Evolutionary conservation across 768 basidiomycete species (phyloP).

Genomic region (Termitomyces sp.): DNA sequence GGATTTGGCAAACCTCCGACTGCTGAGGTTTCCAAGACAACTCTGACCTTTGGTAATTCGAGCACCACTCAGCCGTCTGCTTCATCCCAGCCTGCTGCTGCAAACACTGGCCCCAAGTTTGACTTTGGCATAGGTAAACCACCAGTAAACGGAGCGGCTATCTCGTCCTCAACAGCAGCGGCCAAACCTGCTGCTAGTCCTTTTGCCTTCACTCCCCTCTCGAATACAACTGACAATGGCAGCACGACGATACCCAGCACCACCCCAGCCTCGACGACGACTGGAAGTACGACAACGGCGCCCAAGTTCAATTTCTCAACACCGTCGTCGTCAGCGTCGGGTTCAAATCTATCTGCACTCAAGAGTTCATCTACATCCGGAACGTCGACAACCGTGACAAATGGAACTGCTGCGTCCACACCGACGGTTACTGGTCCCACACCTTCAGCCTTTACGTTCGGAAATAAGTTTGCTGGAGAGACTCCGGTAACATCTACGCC

Average conservation of each 20-base stretch:
- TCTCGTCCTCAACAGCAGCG: constrained; percentile 16
- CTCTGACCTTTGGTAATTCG: constrained; percentile 19
- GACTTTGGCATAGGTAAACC: constrained; percentile 29
- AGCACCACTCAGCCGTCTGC: constrained; percentile 16
- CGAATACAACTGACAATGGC: constrained; percentile 10
- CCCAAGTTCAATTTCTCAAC: constrained; percentile 16
- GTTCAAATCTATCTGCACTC: not conserved
- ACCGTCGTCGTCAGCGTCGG: constrained; percentile 3
- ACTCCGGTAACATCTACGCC: not conserved
- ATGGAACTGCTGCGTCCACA: not conserved
- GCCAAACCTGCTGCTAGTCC: constrained; percentile 21
- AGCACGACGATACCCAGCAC: not conserved
- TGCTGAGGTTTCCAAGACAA: constrained; percentile 18
- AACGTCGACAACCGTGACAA: not conserved
- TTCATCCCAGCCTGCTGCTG: constrained; percentile 14
- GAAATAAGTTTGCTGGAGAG: not conserved
- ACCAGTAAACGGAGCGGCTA: constrained; percentile 7
- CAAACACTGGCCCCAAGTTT: constrained; percentile 32
- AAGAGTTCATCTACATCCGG: constrained; percentile 4
- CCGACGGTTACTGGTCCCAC: not conserved
- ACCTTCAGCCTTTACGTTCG: constrained; percentile 1
- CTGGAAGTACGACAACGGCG: constrained; percentile 2
- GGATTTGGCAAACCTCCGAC: constrained; percentile 13
- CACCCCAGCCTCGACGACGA: not conserved
- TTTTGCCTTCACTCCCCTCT: constrained; percentile 19